Base-by-base conservation (phyloP, 2,329 filamentous ascomycete genomes). In the Lasiodiplodia hormozganensis region DNA sequence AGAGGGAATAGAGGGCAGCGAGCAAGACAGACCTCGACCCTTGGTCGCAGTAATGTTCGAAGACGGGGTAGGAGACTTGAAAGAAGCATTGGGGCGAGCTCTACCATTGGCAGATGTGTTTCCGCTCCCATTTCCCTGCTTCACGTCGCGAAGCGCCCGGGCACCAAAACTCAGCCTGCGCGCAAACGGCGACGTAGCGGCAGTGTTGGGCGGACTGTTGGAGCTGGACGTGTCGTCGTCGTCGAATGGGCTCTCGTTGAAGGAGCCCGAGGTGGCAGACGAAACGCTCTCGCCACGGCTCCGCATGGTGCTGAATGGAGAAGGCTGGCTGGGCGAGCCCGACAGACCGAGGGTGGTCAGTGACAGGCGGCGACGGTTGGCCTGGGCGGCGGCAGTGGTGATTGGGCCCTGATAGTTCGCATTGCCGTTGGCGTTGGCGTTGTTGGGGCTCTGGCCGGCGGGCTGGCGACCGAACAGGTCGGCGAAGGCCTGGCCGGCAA, bases 141-240 rank as follows among this genome's bases (percentile, higher is more conserved):
- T 90, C 74, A 92, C 87, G 80, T 89, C 90, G 74, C 89, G 87
- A 79, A 94, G 85, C 72, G 92, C 92, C 78, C 93, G 89, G 70
- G 91, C 91, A 70, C 95, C 94, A 76, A 97, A 96, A 81, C 94
- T 97, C 84, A 97, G 90, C 69, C 94, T 91, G 73, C 94, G 90
- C 69, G 88, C 88, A 77, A 94, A 95, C 40, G 94, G 92, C 67
- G 67, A 68, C 10, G 51, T 65, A 11, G 58, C 51, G 7, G 67
- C 40, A 14, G 91, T 92, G 65, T 84, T 86, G 40, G 92, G 90
- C 18, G 86, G 85, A 73, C 86, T 87, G 75, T 85, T 87, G 49
- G 80, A 79, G n/a, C 83, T 79, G 47, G 60, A 49, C 49, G 84
- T 80, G 66, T 84, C 82, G 69, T 94, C 92, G 70, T 93, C 90